Conservation (phyloP, 179 eudicot genomes). For the Silene noctiflora region DNA sequence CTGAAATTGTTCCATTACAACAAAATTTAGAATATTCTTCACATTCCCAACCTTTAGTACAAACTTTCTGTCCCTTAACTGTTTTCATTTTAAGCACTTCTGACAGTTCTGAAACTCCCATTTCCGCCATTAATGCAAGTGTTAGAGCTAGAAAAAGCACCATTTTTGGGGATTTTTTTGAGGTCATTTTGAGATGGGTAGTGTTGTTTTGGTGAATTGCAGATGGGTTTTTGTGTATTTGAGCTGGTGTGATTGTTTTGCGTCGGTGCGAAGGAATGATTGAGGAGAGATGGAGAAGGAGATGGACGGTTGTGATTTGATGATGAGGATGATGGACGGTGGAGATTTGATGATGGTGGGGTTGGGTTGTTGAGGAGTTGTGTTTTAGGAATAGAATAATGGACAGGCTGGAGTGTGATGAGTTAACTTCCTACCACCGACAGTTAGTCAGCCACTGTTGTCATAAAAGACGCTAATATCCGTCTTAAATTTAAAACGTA, state of each 20-base stretch:
- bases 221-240: neutral
- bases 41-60: conserved; percentile 78
- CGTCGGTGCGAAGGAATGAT: conserved; percentile 14
- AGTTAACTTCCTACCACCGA: conserved; percentile 1
- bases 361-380: neutral
- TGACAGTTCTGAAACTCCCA: conserved; percentile 28
- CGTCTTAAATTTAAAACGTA: too few relatives aligned
- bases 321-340: conserved; percentile 12
- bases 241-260: neutral
- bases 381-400: neutral
- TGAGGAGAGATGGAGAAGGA: conserved; percentile 14
- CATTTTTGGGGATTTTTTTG: neutral
- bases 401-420: conserved; percentile 6
- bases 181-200: neutral
- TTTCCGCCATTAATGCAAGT: neutral
- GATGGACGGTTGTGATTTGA: conserved; percentile 8
- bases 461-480: neutral
- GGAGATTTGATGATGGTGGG: conserved; percentile 17
- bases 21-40: conserved; percentile 47
- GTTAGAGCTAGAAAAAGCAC: conserved; percentile 1
- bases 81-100: conserved; percentile 43
- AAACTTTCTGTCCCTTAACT: conserved; percentile 55
- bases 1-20: conserved; percentile 71
- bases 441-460: neutral
- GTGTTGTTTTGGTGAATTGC: neutral